Conservation (phyloP, 495 filamentous ascomycete species). For the Staphylotrichum longicolle region DNA sequence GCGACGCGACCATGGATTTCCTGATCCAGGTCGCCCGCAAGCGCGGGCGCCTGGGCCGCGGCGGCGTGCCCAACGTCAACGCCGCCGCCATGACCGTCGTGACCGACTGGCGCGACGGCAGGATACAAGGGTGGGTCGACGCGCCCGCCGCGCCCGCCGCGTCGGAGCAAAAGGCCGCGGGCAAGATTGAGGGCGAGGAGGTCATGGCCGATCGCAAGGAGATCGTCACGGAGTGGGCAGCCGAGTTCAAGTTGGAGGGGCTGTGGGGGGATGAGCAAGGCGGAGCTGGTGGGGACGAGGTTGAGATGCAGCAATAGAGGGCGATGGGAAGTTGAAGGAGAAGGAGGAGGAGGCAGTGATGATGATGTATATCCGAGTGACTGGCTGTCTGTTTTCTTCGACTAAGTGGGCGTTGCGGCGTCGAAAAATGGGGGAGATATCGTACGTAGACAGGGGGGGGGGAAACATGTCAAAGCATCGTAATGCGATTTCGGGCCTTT, state of each 20-base stretch:
- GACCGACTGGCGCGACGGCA: constrained; percentile 91
- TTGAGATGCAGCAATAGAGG: constrained; percentile 30
- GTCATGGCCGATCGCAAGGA: constrained; percentile 67
- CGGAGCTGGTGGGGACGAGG: constrained; percentile 34
- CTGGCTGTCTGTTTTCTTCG: not conserved
- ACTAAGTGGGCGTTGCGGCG: constrained; percentile 22
- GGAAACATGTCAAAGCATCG: too few relatives aligned
- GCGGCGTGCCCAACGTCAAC: constrained; percentile 83
- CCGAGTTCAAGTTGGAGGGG: constrained; percentile 93
- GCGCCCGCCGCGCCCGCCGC: constrained; percentile 64
- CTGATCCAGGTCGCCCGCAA: constrained; percentile 91
- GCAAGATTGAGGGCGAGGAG: constrained; percentile 33
- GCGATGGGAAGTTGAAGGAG: not conserved
- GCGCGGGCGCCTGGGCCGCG: constrained; percentile 82
- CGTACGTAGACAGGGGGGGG: not conserved
- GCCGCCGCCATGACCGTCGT: constrained; percentile 90
- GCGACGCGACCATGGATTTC: constrained; percentile 86
- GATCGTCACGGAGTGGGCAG: constrained; percentile 90
- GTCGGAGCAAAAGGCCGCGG: not conserved
- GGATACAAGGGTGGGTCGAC: constrained; percentile 89
- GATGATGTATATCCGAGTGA: too few relatives aligned
- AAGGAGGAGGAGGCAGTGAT: too few relatives aligned
- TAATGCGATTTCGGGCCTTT: too few relatives aligned
- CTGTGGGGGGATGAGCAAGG: constrained; percentile 68
- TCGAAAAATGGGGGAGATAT: constrained; percentile 18